These are phyloP conservation scores for Epichloe uncinata DNA, from an alignment of 2,329 filamentous ascomycete genomes.

Conservation along the genomic window DNA sequence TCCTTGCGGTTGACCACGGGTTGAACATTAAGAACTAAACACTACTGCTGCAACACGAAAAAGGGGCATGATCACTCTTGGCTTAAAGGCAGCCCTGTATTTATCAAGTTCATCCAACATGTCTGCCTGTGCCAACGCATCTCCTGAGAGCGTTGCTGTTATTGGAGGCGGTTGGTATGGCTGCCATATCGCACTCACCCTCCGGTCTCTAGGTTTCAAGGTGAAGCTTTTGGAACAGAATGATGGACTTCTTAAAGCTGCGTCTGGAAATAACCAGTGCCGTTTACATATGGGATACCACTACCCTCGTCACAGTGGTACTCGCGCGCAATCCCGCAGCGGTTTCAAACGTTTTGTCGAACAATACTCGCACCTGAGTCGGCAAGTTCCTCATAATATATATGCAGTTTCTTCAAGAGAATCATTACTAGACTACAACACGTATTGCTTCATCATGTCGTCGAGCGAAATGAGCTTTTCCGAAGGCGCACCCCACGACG, in stretches of 20 bases:
- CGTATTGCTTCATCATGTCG: not conserved
- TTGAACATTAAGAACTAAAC: too few relatives aligned
- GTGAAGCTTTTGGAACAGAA: not conserved
- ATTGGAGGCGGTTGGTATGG: not conserved
- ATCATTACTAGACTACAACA: not conserved
- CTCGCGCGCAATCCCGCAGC: not conserved
- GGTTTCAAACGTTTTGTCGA: not conserved
- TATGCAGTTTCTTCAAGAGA: not conserved
- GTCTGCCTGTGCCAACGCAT: too few relatives aligned
- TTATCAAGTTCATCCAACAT: too few relatives aligned
- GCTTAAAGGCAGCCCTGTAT: too few relatives aligned
- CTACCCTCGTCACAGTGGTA: not conserved
- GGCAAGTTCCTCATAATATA: not conserved
- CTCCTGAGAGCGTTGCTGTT: not conserved
- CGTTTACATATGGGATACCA: not conserved
- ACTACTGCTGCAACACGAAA: too few relatives aligned
- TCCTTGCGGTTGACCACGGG: too few relatives aligned
- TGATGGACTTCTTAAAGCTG: not conserved
- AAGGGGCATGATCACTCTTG: too few relatives aligned
- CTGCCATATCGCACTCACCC: not conserved
- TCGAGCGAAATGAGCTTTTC: not conserved
- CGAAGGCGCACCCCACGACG: not conserved
- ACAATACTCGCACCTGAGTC: not conserved
- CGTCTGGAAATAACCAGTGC: not conserved
- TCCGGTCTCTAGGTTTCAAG: not conserved